phyloP scores from a whole-genome alignment of 2,329 filamentous ascomycete genomes.

The Orbilia oligospora region DNA sequence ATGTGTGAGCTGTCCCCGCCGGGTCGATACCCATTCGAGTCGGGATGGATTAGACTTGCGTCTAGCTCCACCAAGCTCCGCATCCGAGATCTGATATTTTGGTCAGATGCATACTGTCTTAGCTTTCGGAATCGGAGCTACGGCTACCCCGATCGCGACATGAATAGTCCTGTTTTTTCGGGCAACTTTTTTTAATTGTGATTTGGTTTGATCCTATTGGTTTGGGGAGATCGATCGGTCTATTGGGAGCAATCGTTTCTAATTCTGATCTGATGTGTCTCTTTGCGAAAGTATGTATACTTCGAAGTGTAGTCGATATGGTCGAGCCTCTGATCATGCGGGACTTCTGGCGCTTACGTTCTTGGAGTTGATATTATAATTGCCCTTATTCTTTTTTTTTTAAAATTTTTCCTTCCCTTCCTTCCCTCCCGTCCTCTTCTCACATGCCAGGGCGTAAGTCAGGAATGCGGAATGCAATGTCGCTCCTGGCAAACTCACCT shows the following conservation, averaged over 20 bases:
- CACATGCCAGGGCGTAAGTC: slow-evolving; percentile 19
- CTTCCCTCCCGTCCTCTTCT: background rate
- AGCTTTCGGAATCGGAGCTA: slow-evolving; percentile 7
- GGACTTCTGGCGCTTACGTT: background rate
- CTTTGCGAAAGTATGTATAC: background rate
- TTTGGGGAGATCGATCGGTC: slow-evolving; percentile 1
- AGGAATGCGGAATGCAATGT: slow-evolving; percentile 13
- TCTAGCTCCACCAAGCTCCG: slow-evolving; percentile 9
- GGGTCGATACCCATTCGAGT: slow-evolving; percentile 21
- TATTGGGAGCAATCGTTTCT: background rate
- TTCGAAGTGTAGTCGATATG: background rate
- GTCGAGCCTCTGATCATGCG: background rate
- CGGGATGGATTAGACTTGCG: slow-evolving; percentile 23
- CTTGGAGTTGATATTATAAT: background rate
- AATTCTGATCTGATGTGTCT: background rate
- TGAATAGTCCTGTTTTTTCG: background rate
- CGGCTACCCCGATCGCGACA: background rate
- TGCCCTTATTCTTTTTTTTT: background rate
- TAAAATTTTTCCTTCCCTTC: background rate
- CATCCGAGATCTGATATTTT: background rate
- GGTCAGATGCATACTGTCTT: slow-evolving; percentile 4
- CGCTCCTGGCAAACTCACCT: background rate
- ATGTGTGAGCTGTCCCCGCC: slow-evolving; percentile 3
- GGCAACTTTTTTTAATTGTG: background rate
- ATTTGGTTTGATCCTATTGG: background rate